Base-by-base conservation (phyloP, 768 basidiomycete genomes). In the Naganishia onofrii region DNA sequence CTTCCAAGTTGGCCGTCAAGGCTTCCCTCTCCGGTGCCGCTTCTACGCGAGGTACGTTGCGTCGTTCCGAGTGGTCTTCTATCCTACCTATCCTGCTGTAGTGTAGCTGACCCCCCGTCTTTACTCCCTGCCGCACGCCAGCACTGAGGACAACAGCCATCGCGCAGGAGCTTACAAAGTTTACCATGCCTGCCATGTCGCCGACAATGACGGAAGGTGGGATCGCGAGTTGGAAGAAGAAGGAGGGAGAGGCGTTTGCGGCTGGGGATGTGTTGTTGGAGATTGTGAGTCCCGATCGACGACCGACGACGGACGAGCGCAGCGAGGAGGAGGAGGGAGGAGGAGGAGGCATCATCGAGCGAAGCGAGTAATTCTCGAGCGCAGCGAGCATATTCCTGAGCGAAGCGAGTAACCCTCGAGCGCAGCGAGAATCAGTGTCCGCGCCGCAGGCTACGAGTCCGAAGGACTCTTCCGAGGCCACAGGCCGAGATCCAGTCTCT, bases 131-230 rank as follows among this genome's bases (percentile, higher is more conserved):
- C n/a, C n/a, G n/a, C n/a, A n/a, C 31, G 8, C 46, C 78, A 95
- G 94, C 88, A 77, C 84, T 97, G 66, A 91, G 93, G 84, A 85
- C 86, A 76, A 93, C 94, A 34, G 85, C 89, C 67, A 86, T 87
- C 72, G 84, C 90, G 75, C 83, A 85, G 83, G 93, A 89, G 46
- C 86, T 98, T 74, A 84, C 90, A 71, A 91, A 88, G 80, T 94
- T 97, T 84, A 84, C 88, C 73, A 94, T 96, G 92, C 94, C 93
- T 69, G 93, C 96, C 75, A 99, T 98, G 95, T 95, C 92, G 72
- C 96, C 96, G 36, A 99, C 96, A 69, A 99, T 99, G 96, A 93
- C 93, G 3, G 96, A 98, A 84, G 96, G 96, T 72, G 96, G 95
- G 73, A 96, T 99, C 80, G 91, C 95, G 55, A 85, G 86, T 36